phyloP scores from a whole-genome alignment of 257 asterid species.

The Gentiana macrophylla region DNA sequence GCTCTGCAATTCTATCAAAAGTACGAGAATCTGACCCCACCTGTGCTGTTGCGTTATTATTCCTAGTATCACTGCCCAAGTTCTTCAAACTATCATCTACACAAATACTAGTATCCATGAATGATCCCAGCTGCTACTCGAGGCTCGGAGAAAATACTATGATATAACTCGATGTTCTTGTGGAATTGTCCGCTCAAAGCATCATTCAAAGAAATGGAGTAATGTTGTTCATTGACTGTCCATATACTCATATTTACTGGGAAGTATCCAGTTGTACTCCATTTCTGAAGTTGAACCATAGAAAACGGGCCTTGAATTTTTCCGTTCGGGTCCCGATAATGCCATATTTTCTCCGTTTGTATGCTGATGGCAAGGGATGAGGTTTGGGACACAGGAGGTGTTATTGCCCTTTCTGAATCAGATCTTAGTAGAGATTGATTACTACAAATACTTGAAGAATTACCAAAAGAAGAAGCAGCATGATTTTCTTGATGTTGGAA shows the following conservation, averaged over 20 bases:
- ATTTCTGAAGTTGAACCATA: too few relatives aligned
- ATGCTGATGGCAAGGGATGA: too few relatives aligned
- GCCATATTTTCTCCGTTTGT: too few relatives aligned
- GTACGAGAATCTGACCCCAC: conserved; percentile 12
- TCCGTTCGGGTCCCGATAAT: too few relatives aligned
- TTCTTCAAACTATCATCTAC: conserved; percentile 6
- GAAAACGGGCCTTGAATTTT: too few relatives aligned
- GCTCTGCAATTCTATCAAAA: conserved; percentile 3
- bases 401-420: not conserved
- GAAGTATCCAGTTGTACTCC: too few relatives aligned
- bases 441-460: too few relatives aligned
- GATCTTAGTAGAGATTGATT: too few relatives aligned
- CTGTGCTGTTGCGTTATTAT: not conserved
- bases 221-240: conserved; percentile 38
- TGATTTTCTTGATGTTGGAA: too few relatives aligned
- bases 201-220: conserved; percentile 54
- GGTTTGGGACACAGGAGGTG: too few relatives aligned
- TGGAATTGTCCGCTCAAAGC: conserved; percentile 52
- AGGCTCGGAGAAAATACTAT: conserved; percentile 16
- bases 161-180: conserved; percentile 31
- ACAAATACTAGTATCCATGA: not conserved
- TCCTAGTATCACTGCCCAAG: conserved; percentile 1
- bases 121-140: conserved; percentile 12
- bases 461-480: too few relatives aligned
- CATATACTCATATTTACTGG: too few relatives aligned